These are phyloP conservation scores for Aspergillus brunneoviolaceus DNA, from an alignment of 2,329 filamentous ascomycete genomes.

Conservation along the genomic window DNA sequence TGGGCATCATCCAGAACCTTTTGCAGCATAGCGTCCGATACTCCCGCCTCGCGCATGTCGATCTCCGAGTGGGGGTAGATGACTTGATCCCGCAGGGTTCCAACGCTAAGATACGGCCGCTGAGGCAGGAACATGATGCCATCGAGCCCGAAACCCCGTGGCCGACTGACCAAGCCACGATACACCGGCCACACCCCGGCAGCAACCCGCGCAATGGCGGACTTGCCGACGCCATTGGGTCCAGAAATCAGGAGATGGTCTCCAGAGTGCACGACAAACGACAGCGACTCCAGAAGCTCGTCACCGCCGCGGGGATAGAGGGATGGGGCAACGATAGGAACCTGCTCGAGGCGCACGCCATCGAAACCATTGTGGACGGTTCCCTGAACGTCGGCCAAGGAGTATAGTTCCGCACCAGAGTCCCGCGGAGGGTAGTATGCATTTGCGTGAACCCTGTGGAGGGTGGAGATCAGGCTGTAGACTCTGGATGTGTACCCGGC, in stretches of 20 bases:
- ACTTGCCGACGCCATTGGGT: constrained; percentile 92
- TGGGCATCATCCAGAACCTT: constrained; percentile 77
- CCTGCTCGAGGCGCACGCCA: constrained; percentile 87
- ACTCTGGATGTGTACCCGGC: constrained; percentile 95
- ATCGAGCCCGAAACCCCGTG: constrained; percentile 75
- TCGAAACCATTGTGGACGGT: constrained; percentile 95
- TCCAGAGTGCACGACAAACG: constrained; percentile 83
- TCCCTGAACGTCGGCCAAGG: constrained; percentile 85
- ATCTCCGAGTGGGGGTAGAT: constrained; percentile 95
- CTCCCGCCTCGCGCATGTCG: constrained; percentile 83
- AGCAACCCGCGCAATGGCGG: constrained; percentile 79
- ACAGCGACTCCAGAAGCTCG: constrained; percentile 82
- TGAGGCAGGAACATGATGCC: constrained; percentile 99
- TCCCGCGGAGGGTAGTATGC: constrained; percentile 73
- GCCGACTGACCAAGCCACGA: constrained; percentile 83
- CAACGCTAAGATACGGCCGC: constrained; percentile 85
- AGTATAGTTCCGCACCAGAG: constrained; percentile 75
- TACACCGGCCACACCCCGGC: constrained; percentile 96
- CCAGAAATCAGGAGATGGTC: constrained; percentile 95
- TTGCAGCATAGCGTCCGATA: constrained; percentile 75
- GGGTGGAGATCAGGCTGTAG: constrained; percentile 90
- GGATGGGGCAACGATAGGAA: constrained; percentile 85
- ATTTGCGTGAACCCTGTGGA: constrained; percentile 89
- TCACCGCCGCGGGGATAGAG: constrained; percentile 89
- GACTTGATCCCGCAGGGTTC: constrained; percentile 92